These are phyloP conservation scores for Suhomyces coccinellae DNA, from an alignment of 1,139 yeast species.

Conservation along the genomic window DNA sequence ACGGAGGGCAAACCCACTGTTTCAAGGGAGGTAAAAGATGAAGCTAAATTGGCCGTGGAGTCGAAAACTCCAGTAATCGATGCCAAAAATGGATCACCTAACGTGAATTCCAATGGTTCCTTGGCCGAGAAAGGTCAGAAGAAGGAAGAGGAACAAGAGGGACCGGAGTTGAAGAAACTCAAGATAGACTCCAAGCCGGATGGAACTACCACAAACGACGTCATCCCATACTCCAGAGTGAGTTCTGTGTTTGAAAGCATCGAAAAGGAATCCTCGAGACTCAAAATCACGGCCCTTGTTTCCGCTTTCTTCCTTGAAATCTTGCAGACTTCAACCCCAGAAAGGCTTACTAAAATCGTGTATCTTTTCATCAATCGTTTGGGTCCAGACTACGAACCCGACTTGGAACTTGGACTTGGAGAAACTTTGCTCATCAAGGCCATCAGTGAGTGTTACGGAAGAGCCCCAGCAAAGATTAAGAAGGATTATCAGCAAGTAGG, in stretches of 20 bases:
- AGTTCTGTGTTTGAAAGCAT: slow-evolving; percentile 71
- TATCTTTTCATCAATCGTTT: slow-evolving; percentile 83
- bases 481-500: slow-evolving; percentile 78
- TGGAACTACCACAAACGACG: slow-evolving; percentile 4
- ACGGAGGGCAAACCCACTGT: not conserved
- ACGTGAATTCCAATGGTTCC: no score
- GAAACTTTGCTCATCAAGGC: slow-evolving; percentile 87
- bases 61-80: not conserved
- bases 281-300: slow-evolving; percentile 74
- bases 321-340: slow-evolving; percentile 53
- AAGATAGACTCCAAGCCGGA: not conserved
- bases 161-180: not conserved
- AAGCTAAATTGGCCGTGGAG: not conserved
- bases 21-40: not conserved
- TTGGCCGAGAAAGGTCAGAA: no score
- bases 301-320: slow-evolving; percentile 70
- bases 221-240: slow-evolving; percentile 61
- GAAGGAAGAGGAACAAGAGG: no score
- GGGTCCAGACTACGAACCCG: slow-evolving; percentile 93
- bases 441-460: slow-evolving; percentile 85
- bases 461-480: slow-evolving; percentile 68
- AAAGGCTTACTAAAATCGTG: slow-evolving; percentile 66
- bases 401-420: slow-evolving; percentile 88
- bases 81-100: no score
- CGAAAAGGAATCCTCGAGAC: slow-evolving; percentile 76